phyloP scores from a whole-genome alignment of 2,329 filamentous ascomycete species.

The Aspergillus sp. region DNA sequence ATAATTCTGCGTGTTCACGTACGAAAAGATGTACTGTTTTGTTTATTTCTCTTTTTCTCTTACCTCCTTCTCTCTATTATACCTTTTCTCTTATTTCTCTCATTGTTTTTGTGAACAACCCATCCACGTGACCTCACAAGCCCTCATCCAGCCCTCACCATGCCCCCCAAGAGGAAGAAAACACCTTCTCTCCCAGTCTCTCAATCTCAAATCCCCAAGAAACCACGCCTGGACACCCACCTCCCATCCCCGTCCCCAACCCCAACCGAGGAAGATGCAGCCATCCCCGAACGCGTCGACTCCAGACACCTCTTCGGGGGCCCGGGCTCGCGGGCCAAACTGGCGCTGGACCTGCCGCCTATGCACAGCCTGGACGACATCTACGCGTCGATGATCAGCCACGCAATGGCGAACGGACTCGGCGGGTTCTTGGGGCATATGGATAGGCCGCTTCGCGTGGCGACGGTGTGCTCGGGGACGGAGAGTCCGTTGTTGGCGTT shows the following conservation, averaged over 20 bases:
- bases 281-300: conserved; percentile 15
- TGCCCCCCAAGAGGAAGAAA: neutral
- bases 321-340: conserved; percentile 5
- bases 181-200: neutral
- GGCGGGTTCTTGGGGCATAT: conserved; percentile 32
- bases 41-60: conserved; percentile 2
- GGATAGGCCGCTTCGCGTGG: conserved; percentile 44
- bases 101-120: too few relatives aligned
- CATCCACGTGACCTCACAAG: neutral
- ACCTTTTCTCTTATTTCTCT: neutral
- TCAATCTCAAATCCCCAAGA: neutral
- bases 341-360: conserved; percentile 16
- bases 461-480: conserved; percentile 70
- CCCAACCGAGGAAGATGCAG: neutral
- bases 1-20: too few relatives aligned
- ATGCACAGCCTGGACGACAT: conserved; percentile 20
- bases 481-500: conserved; percentile 63
- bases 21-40: too few relatives aligned
- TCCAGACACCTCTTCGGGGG: conserved; percentile 7
- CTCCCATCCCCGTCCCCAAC: too few relatives aligned
- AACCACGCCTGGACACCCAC: neutral
- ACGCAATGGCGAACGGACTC: conserved; percentile 27
- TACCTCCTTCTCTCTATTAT: neutral
- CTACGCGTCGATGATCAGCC: conserved; percentile 16
- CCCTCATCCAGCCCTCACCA: conserved; percentile 1